A percentile compares a stretch with the other conserved stretches of the same genome.
Conservation (phyloP, 768 basidiomycete genomes). For the Mrakia hoshinonis region DNA sequence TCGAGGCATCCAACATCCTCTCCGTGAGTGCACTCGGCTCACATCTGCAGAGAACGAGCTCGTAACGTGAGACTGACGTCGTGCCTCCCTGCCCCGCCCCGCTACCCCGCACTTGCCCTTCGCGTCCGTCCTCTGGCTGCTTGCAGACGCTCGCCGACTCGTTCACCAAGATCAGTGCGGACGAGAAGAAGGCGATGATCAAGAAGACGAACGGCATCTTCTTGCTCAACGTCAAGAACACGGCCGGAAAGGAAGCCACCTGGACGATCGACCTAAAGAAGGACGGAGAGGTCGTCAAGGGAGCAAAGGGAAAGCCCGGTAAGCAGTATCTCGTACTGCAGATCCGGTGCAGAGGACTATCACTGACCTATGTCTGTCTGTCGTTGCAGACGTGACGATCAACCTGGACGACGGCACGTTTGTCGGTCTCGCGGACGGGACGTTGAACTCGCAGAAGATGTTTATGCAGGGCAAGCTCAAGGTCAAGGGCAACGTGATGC, state of each 20-base stretch:
- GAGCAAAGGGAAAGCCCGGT: constrained; percentile 28
- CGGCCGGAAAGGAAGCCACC: constrained; percentile 7
- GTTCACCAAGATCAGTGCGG: constrained; percentile 23
- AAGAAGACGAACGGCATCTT: constrained; percentile 31
- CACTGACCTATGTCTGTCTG: neutral
- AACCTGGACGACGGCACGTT: constrained; percentile 25
- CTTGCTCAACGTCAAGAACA: constrained; percentile 28
- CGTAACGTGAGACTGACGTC: neutral
- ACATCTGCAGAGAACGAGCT: too few relatives aligned
- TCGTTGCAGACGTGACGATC: constrained; percentile 26
- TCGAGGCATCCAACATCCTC: constrained; percentile 26
- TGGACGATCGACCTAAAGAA: constrained; percentile 31
- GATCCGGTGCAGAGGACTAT: neutral
- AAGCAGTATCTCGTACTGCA: neutral
- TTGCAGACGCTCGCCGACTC: constrained; percentile 21
- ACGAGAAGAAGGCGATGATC: constrained; percentile 26
- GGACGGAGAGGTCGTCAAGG: constrained; percentile 30
- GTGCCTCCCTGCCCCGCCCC: neutral
- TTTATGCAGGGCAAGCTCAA: constrained; percentile 27
- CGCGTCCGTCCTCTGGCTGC: neutral
- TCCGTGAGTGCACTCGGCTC: neutral
- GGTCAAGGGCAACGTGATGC: constrained; percentile 31
- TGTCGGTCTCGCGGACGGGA: constrained; percentile 17
- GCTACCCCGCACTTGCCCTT: neutral
- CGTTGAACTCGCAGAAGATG: constrained; percentile 19